phyloP scores from a whole-genome alignment of 495 filamentous ascomycete genomes.

The Penicillium subrubescens region DNA sequence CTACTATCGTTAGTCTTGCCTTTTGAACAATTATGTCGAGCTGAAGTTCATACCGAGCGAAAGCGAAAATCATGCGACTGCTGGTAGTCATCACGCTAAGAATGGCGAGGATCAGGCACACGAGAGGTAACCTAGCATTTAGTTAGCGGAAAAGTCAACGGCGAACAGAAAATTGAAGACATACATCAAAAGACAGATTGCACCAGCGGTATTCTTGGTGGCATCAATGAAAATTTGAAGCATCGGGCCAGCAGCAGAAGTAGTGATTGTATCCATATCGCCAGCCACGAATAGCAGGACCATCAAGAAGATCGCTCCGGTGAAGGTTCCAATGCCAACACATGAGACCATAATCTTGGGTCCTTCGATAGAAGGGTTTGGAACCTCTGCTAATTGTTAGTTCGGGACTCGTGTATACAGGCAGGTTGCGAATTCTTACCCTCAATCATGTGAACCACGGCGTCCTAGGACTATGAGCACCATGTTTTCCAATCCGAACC shows the following conservation, averaged over 20 bases:
- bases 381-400: constrained; percentile 55
- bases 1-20: constrained; percentile 27
- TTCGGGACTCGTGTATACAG: background rate
- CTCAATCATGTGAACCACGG: constrained; percentile 51
- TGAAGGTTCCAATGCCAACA: constrained; percentile 66
- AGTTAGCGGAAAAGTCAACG: no score
- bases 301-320: constrained; percentile 66
- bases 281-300: constrained; percentile 64
- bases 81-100: constrained; percentile 72
- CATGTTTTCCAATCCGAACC: background rate
- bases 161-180: background rate
- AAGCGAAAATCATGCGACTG: constrained; percentile 74
- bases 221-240: constrained; percentile 69
- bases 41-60: constrained; percentile 46
- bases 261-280: constrained; percentile 56
- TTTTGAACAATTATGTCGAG: background rate
- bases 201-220: constrained; percentile 61
- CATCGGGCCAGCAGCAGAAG: constrained; percentile 61
- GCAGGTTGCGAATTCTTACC: constrained; percentile 15
- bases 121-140: constrained; percentile 43
- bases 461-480: constrained; percentile 37
- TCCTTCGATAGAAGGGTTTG: constrained; percentile 60
- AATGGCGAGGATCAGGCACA: constrained; percentile 69
- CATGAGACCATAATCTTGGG: constrained; percentile 73
- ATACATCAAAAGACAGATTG: constrained; percentile 67